Evolutionary conservation across 2,329 filamentous ascomycete species (phyloP).

Genomic region (Pestalotiopsis sp.): DNA sequence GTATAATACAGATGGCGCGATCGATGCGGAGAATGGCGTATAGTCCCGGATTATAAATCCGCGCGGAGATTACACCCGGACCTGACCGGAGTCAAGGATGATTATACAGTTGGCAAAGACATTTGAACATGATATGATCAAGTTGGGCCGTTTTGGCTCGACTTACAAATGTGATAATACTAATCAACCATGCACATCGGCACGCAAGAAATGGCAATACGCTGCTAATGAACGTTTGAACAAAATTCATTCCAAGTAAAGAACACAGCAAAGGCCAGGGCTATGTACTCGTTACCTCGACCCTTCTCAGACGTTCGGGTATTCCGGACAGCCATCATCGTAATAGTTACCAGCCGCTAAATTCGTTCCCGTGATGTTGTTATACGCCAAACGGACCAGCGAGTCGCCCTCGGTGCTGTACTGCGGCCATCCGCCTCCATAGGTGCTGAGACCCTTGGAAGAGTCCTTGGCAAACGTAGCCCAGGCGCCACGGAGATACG

Average conservation of each 20-base stretch:
- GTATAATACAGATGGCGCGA: slow-evolving; percentile 20
- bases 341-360: neutral
- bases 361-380: slow-evolving; percentile 9
- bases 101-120: neutral
- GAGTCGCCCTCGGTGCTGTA: slow-evolving; percentile 8
- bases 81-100: neutral
- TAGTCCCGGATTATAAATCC: slow-evolving; percentile 14
- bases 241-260: neutral
- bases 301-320: neutral
- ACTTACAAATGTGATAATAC: neutral
- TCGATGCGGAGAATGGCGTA: slow-evolving; percentile 24
- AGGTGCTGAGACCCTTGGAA: neutral
- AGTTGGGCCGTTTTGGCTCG: neutral
- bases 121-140: neutral
- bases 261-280: neutral
- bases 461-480: slow-evolving; percentile 11
- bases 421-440: slow-evolving; percentile 5
- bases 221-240: neutral
- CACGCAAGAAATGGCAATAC: neutral
- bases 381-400: slow-evolving; percentile 5
- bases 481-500: slow-evolving; percentile 10
- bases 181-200: neutral
- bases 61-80: neutral
- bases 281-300: neutral
- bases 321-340: slow-evolving; percentile 35